Conservation (phyloP, 73 alveolate species). For the Tetrahymena borealis region DNA sequence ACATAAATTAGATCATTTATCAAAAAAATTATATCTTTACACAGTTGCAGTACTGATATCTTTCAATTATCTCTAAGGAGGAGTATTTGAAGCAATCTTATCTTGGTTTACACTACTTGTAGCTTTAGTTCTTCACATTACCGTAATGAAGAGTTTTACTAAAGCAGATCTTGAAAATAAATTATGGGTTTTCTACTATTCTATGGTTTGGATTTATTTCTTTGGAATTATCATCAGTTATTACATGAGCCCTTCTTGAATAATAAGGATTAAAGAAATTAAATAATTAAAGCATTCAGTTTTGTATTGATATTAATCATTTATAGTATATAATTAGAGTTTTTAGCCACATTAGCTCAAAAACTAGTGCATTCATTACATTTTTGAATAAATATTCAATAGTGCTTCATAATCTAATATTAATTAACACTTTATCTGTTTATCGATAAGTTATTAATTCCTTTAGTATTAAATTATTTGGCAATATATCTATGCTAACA, state of each 20-base stretch:
- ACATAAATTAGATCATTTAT: neutral
- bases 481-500: too few species aligned
- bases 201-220: neutral
- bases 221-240: neutral
- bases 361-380: too few species aligned
- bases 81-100: neutral
- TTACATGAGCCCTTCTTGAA: neutral
- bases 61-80: neutral
- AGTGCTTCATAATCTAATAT: too few species aligned
- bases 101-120: neutral
- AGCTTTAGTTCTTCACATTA: neutral
- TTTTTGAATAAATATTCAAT: too few species aligned
- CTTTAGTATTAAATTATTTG: too few species aligned
- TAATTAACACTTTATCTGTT: too few species aligned
- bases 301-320: neutral
- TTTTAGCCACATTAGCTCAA: too few species aligned
- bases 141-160: neutral
- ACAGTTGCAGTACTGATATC: neutral
- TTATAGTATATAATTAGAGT: neutral
- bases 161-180: neutral
- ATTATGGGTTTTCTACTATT: neutral
- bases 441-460: too few species aligned
- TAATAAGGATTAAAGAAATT: neutral
- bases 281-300: neutral
- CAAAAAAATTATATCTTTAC: neutral